These are phyloP conservation scores for Ophiostoma fasciatum DNA, from an alignment of 2,329 filamentous ascomycete species.

Conservation along the genomic window DNA sequence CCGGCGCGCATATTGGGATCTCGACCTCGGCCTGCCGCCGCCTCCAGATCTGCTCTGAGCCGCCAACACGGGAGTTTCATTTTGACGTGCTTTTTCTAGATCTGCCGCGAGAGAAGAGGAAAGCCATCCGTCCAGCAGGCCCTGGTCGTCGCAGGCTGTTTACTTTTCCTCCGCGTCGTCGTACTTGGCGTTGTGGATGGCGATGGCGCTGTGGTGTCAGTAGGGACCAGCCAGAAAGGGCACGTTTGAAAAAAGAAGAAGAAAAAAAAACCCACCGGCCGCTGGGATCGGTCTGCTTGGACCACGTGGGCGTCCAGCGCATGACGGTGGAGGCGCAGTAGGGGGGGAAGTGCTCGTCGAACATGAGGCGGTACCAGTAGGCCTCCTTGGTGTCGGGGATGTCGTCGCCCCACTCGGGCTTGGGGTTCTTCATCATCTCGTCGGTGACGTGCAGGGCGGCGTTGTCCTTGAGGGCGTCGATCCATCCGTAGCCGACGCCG, in stretches of 20 bases:
- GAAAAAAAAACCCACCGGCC: conserved; percentile 48
- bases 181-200: conserved; percentile 64
- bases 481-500: conserved; percentile 98
- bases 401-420: conserved; percentile 87
- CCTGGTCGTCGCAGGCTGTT: no score
- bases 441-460: conserved; percentile 82
- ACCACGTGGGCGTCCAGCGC: conserved; percentile 97
- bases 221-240: not conserved
- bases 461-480: conserved; percentile 90
- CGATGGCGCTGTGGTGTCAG: conserved; percentile 47
- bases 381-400: conserved; percentile 95
- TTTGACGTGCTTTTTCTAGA: no score
- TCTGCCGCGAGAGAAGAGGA: no score
- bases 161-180: conserved; percentile 25
- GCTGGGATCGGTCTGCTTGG: conserved; percentile 86
- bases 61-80: no score
- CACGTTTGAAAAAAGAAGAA: not conserved
- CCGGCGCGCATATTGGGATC: no score
- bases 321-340: conserved; percentile 85
- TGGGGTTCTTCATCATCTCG: conserved; percentile 97
- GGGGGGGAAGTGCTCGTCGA: conserved; percentile 94
- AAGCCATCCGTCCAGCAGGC: no score
- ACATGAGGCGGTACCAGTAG: conserved; percentile 96
- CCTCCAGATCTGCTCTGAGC: no score
- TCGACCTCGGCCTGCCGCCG: no score